Evolutionary conservation across 2,329 filamentous ascomycete species (phyloP).

Genomic region (Chaetomium sp.): DNA sequence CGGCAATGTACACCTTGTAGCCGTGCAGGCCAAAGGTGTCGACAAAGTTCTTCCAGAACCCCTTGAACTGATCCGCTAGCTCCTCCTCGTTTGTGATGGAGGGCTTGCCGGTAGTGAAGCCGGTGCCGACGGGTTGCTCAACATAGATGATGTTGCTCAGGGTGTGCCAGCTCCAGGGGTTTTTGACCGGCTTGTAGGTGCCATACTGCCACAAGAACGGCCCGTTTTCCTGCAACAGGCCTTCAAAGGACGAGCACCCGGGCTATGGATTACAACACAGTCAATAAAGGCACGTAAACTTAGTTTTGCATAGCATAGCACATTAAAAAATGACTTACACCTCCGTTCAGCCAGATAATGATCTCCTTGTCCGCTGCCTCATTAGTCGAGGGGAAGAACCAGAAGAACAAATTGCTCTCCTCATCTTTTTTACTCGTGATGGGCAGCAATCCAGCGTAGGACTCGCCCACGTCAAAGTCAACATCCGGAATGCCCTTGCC

Average conservation of each 20-base stretch:
- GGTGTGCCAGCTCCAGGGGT: constrained; percentile 68
- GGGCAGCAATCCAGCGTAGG: constrained; percentile 56
- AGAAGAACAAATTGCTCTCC: constrained; percentile 52
- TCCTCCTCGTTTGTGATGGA: constrained; percentile 62
- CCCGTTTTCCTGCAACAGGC: constrained; percentile 70
- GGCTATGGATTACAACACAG: constrained; percentile 31
- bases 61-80: constrained; percentile 63
- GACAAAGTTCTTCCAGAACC: constrained; percentile 74
- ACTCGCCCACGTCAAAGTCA: constrained; percentile 60
- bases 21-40: constrained; percentile 62
- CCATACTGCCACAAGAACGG: constrained; percentile 66
- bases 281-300: background rate
- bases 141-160: constrained; percentile 73
- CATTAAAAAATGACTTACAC: constrained; percentile 28
- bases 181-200: constrained; percentile 57
- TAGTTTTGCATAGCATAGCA: background rate
- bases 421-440: constrained; percentile 44
- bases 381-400: constrained; percentile 58
- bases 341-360: constrained; percentile 56
- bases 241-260: constrained; percentile 57
- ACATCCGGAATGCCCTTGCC: constrained; percentile 61
- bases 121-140: constrained; percentile 61
- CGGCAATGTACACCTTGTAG: constrained; percentile 66
- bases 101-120: constrained; percentile 59
- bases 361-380: constrained; percentile 49